Evolutionary conservation across 1,284 basidiomycete genomes (phyloP), one percentile per base, ranked within the genome.

Genomic region (Cryptococcus maquisensis): DNA sequence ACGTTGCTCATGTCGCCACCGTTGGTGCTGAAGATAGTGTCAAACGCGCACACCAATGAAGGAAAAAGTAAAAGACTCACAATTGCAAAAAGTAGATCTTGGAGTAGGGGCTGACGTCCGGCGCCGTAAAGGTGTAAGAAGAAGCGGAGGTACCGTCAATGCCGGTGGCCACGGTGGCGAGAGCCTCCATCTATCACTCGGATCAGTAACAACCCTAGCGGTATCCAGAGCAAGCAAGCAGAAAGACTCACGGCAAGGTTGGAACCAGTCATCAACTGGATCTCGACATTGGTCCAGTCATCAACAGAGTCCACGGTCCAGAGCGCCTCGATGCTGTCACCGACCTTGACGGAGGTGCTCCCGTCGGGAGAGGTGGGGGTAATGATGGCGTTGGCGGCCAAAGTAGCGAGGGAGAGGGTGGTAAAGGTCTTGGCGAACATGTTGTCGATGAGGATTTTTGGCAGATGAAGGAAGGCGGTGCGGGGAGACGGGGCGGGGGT

Each of bases 41-140:
- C 5, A 23, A n/a, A n/a, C n/a, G n/a, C n/a, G 43, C 50, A 28
- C 5, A n/a, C n/a, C 46, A 4, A 4, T 35, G 18, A 16, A n/a
- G 23, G 15, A 21, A 8, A 32, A 32, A 16, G 13, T 9, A n/a
- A 49, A 45, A 24, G 6, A 45, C 36, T 15, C 18, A 72, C 71
- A 75, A 77, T 60, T 75, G 74, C 56, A 77, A 66, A 62, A 77
- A 77, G 66, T 77, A 78, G 64, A 78, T 77, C 57, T 72, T 65
- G 45, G 74, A 68, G 57, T 72, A 68, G 10, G 76, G 76, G 44
- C 64, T 61, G 23, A 78, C 76, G 18, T 69, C 68, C n/a, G 76
- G 76, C 13, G 61, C 62, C 26, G 48, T 53, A 41, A 65, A 63
- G 18, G 59, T 56, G 50, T 60, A 68, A 23, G 59, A 50, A 7